These are phyloP conservation scores for Hordeum pubiflorum DNA, from an alignment of 202 grass and related monocot genomes.

Conservation along the genomic window DNA sequence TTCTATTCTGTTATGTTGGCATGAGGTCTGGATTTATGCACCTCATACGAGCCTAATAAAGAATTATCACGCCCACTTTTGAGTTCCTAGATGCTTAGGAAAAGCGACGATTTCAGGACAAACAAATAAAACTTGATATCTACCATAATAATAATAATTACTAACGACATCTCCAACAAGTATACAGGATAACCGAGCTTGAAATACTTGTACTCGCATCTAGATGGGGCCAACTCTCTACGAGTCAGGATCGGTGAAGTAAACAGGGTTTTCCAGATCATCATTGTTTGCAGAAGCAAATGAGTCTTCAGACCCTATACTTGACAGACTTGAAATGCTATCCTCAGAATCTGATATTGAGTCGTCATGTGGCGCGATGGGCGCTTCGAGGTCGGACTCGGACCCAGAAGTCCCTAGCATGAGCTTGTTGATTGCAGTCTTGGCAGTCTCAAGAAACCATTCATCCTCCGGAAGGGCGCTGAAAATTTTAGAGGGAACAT, in stretches of 20 bases:
- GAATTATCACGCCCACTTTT: not conserved
- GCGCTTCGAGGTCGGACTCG: slow-evolving; percentile 61
- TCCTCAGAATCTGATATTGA: slow-evolving; percentile 62
- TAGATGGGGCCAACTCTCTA: slow-evolving; percentile 29
- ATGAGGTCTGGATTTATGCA: not conserved
- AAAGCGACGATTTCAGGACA: not conserved
- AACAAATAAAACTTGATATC: not conserved
- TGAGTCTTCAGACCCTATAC: slow-evolving; percentile 54
- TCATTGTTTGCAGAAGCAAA: slow-evolving; percentile 92
- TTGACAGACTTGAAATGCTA: slow-evolving; percentile 36
- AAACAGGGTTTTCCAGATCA: slow-evolving; percentile 71
- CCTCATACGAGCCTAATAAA: not conserved
- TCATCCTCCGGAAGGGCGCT: slow-evolving; percentile 85
- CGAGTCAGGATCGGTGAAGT: slow-evolving; percentile 73
- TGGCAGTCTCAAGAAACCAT: slow-evolving; percentile 87
- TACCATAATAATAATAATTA: not conserved
- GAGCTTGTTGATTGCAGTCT: slow-evolving; percentile 80
- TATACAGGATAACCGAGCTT: not conserved
- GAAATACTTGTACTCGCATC: not conserved
- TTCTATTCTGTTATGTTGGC: not conserved
- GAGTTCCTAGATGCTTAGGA: not conserved
- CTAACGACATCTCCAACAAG: not conserved
- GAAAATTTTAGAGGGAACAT: slow-evolving; percentile 16
- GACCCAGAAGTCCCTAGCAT: slow-evolving; percentile 72
- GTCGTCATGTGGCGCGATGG: slow-evolving; percentile 28